Evolutionary conservation across 2,329 filamentous ascomycete species (phyloP), one percentile per base, ranked within the genome.

Genomic region (Ceratocystis smalleyi): DNA sequence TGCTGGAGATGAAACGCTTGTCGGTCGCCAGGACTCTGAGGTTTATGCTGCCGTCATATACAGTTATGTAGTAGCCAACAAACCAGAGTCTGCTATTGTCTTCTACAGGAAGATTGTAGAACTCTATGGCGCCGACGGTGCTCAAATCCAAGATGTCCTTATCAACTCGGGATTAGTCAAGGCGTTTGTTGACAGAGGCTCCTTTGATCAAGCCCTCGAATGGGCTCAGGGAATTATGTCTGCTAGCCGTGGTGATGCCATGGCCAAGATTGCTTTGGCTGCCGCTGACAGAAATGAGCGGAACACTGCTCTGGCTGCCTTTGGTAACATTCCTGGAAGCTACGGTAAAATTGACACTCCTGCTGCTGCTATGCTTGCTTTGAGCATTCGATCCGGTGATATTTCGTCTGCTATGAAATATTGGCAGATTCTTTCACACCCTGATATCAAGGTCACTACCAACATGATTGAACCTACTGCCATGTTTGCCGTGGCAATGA

Each of bases 1-100:
- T 73, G 83, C 81, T 47, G 91, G 91, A 65, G 78, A 84, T 66
- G 78, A 85, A 59, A 82, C 82, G 19, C 77, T 91, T 8, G 79
- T 86, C 59, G 81, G 87, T 68, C 85, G 91, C 61, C 80, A 88
- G 59, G 92, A 97, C 72, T 83, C 86, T 32, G 81, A 90, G 68
- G 87, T 97, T 5, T 97, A 99, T 71, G 90, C 91, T 27, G 82
- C 92, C n/a, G 79, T 99, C 63, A 86, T 97, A 75, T 89, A 89
- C 69, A 91, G 91, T 1, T 97, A 97, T 71, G 82, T 95, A 64
- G 79, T 86, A 54, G 91, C 87, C 67, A 88, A 89, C 70, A 89
- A 92, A 75, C 75, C 87, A 43, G 85, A 89, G 49, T 89, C 89
- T 47, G 94, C 89, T 47, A 81, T 88, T 74, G 89, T 87, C 71